Evolutionary conservation across 352 stramenopile species (phyloP), one percentile per base, ranked within the genome.

Genomic region (Phytophthora sojae): DNA sequence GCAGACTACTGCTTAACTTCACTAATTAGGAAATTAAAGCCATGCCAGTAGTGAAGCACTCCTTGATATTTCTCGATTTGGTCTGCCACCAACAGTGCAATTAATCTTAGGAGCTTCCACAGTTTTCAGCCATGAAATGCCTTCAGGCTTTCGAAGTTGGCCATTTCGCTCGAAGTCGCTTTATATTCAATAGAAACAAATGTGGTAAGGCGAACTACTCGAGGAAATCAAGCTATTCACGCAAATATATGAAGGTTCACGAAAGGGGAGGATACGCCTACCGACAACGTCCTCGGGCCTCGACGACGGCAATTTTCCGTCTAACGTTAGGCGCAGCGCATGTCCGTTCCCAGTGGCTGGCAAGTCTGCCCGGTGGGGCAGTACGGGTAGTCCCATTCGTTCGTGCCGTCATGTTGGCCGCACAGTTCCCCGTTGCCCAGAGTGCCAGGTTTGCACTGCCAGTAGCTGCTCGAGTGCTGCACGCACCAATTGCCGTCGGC

Each of bases 361-460:
- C 73, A 80, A 3, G 44, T 75, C 61, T 80, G 59, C 8, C 68
- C 71, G 47, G 17, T 69, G 1, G 64, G 44, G 53, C 75, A 82
- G 51, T 67, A 59, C 8, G 73, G 67, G 58, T 82, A 82, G 59
- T 64, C 49, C 75, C 75, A 82, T 29, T 62, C 60, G 2, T 75
- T 79, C 5, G 58, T 72, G 52, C 60, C 71, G 4, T 79, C 67
- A 12, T 75, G 21, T 50, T 82, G 75, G 42, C 75, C 75, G 44
- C 75, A 82, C 30, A 82, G 25, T 49, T 77, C 67, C 12, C 71
- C 70, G 14, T 53, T 23, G 3, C 62, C 54, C 6, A 82, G 71
- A 17, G 59, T 75, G 9, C 47, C 51, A 1, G 75, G 75, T 60
- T 79, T 82, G 71, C 71, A 82, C 54, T 82, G 67, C 8, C 71